Evolutionary conservation across 108 stramenopile genomes (phyloP).

Genomic region (Mediolabrus comicus): DNA sequence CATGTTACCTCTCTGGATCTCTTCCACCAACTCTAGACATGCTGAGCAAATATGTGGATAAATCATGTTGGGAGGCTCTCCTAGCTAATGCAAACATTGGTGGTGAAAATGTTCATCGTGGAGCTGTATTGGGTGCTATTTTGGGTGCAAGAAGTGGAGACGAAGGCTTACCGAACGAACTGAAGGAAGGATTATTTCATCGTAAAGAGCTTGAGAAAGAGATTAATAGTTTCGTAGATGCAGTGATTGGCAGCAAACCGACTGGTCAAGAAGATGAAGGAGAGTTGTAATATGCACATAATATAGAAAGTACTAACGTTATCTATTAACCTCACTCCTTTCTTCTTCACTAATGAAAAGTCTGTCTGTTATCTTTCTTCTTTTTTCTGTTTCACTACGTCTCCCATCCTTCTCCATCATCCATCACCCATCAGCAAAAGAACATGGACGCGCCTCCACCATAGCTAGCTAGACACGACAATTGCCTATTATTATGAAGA

Average conservation of each 20-base stretch:
- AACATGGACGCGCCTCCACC: no score
- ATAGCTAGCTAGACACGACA: background rate
- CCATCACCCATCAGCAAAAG: no score
- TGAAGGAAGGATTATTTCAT: conserved; percentile 56
- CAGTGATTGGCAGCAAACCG: conserved; percentile 31
- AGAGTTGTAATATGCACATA: background rate
- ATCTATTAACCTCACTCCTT: no score
- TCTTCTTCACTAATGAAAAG: no score
- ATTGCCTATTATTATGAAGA: background rate
- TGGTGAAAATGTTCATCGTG: conserved; percentile 90
- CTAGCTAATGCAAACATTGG: conserved; percentile 85
- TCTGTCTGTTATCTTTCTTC: background rate
- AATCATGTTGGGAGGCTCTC: conserved; percentile 59
- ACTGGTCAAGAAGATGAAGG: background rate
- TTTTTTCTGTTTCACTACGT: background rate
- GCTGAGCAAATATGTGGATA: conserved; percentile 64
- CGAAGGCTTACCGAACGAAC: conserved; percentile 39
- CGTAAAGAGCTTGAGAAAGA: conserved; percentile 43
- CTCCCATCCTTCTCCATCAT: no score
- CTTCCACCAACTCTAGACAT: conserved; percentile 71
- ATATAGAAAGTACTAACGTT: background rate
- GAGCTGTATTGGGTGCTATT: conserved; percentile 76
- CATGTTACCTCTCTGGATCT: conserved; percentile 76
- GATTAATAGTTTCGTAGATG: conserved; percentile 64
- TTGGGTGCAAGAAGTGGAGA: conserved; percentile 69